These are phyloP conservation scores for Cyclostephanos tholiformis DNA, from an alignment of 108 stramenopile species.

Conservation along the genomic window DNA sequence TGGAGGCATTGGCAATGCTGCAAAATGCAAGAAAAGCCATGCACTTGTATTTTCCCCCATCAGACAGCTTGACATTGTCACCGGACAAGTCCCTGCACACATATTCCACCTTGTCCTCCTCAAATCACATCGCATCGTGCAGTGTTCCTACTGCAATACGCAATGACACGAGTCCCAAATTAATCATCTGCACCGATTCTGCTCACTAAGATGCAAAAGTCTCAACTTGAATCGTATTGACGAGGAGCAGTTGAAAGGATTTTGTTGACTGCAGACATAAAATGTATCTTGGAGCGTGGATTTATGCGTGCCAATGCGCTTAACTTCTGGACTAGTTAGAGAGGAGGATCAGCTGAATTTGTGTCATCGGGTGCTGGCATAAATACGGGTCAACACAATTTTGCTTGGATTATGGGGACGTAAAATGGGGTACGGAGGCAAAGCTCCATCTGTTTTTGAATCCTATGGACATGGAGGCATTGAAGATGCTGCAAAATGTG, in stretches of 20 bases:
- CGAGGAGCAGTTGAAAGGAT: slow-evolving; percentile 8
- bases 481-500: slow-evolving; percentile 18
- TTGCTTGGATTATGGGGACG: slow-evolving; percentile 26
- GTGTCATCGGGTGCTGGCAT: slow-evolving; percentile 17
- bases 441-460: slow-evolving; percentile 42
- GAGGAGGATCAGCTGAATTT: slow-evolving; percentile 24
- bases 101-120: too few species aligned
- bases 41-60: slow-evolving; percentile 25
- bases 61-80: slow-evolving; percentile 18
- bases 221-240: too few species aligned
- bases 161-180: too few species aligned
- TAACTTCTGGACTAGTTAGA: background rate
- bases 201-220: too few species aligned
- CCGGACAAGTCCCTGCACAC: slow-evolving; percentile 27
- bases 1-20: slow-evolving; percentile 25
- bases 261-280: slow-evolving; percentile 17
- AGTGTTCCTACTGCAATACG: too few species aligned
- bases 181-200: too few species aligned
- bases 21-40: slow-evolving; percentile 14
- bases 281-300: slow-evolving; percentile 37
- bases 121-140: too few species aligned
- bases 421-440: slow-evolving; percentile 32
- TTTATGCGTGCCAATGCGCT: slow-evolving; percentile 21
- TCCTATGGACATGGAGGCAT: slow-evolving; percentile 26
- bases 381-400: slow-evolving; percentile 12